These are phyloP conservation scores for Ophiocordyceps camponoti-rufipedis DNA, from an alignment of 2,329 filamentous ascomycete genomes.

Conservation along the genomic window DNA sequence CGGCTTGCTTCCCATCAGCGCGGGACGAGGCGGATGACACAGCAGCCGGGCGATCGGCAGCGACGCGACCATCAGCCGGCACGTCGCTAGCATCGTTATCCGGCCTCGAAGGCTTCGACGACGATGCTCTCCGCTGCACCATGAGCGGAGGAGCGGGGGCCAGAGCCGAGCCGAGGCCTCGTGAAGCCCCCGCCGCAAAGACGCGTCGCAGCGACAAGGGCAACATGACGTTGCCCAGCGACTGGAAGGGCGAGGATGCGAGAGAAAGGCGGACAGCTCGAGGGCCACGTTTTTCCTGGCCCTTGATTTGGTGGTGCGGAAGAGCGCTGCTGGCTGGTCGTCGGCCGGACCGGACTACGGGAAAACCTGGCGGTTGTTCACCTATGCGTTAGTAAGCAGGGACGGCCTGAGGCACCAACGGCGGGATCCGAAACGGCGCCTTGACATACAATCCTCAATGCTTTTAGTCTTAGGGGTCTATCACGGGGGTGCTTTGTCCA, in stretches of 20 bases:
- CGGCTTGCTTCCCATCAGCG: conserved; percentile 22
- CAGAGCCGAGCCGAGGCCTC: conserved; percentile 23
- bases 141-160: conserved; percentile 18
- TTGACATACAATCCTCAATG: too few relatives aligned
- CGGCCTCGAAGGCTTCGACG: conserved; percentile 44
- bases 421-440: conserved; percentile 2
- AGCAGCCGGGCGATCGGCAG: conserved; percentile 25
- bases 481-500: neutral
- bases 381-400: neutral
- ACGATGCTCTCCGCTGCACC: conserved; percentile 36
- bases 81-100: conserved; percentile 34
- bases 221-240: conserved; percentile 24
- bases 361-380: neutral
- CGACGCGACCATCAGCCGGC: conserved; percentile 29
- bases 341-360: neutral
- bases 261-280: neutral
- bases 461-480: too few relatives aligned
- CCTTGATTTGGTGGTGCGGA: neutral
- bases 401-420: conserved; percentile 18
- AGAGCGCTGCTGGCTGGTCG: neutral
- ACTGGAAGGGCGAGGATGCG: conserved; percentile 2
- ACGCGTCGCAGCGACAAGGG: conserved; percentile 38
- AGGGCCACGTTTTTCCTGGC: neutral
- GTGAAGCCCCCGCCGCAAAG: conserved; percentile 23
- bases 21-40: conserved; percentile 23